A percentile compares a stretch with the other conserved stretches of the same genome.
Evolutionary conservation across 306 rosid genomes (phyloP).

Genomic region (Cicer arietinum): DNA sequence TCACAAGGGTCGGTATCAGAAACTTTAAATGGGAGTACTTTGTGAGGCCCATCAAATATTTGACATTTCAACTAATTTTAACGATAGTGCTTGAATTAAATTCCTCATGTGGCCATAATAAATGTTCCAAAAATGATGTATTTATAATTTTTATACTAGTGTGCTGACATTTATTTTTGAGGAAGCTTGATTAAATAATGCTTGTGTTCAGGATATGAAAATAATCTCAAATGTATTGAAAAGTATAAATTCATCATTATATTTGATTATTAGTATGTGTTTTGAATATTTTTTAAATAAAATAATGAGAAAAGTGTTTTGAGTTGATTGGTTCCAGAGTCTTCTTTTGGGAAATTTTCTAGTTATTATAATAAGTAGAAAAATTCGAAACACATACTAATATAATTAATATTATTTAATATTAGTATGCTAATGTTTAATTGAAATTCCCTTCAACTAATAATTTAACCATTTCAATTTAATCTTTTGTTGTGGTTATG

Average conservation of each 20-base stretch:
- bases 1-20: constrained; percentile 33
- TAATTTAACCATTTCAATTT: constrained; percentile 6
- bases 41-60: constrained; percentile 22
- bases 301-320: too few species aligned
- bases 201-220: not conserved
- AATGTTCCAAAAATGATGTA: not conserved
- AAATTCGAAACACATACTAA: too few species aligned
- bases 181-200: not conserved
- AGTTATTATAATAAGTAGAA: too few species aligned
- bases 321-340: too few species aligned
- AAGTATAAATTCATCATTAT: not conserved
- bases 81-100: constrained; percentile 10
- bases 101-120: constrained; percentile 25
- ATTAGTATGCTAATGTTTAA: too few species aligned
- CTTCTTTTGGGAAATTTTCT: too few species aligned
- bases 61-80: constrained; percentile 37
- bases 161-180: not conserved
- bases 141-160: not conserved
- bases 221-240: not conserved
- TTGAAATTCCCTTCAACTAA: too few species aligned
- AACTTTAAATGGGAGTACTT: constrained; percentile 33
- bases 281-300: too few species aligned
- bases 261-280: too few species aligned
- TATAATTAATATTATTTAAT: too few species aligned
- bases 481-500: not conserved